These are phyloP conservation scores for Aureobasidium sp. DNA, from an alignment of 2,329 filamentous ascomycete species.

Conservation along the genomic window DNA sequence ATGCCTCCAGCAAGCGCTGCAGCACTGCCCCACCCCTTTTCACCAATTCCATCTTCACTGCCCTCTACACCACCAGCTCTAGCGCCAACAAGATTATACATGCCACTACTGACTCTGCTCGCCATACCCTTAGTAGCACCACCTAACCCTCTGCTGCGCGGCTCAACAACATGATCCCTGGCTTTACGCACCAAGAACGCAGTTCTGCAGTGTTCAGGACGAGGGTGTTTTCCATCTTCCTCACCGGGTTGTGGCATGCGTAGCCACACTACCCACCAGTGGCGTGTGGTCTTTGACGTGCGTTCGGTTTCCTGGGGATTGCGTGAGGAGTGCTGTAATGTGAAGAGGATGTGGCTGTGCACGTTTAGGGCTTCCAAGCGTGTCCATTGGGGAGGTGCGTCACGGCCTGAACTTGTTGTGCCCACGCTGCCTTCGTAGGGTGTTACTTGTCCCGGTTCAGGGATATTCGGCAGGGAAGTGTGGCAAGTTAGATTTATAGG, in stretches of 20 bases:
- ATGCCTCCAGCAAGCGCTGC: slow-evolving; percentile 61
- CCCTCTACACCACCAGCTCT: slow-evolving; percentile 16
- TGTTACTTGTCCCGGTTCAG: slow-evolving; percentile 39
- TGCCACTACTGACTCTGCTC: slow-evolving; percentile 13
- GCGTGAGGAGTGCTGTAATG: slow-evolving; percentile 43
- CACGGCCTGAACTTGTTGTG: slow-evolving; percentile 13
- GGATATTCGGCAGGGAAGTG: slow-evolving; percentile 56
- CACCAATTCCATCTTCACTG: slow-evolving; percentile 25
- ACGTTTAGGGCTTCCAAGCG: slow-evolving; percentile 54
- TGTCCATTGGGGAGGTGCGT: slow-evolving; percentile 34
- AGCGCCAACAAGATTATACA: slow-evolving; percentile 17
- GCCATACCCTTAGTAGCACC: slow-evolving; percentile 23
- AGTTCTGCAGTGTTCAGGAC: slow-evolving; percentile 24
- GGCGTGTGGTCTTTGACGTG: slow-evolving; percentile 54
- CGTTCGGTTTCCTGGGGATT: slow-evolving; percentile 45
- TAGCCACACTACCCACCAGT: slow-evolving; percentile 62
- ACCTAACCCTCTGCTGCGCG: slow-evolving; percentile 9
- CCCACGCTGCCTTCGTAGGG: slow-evolving; percentile 28
- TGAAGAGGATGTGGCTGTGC: slow-evolving; percentile 51
- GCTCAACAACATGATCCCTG: slow-evolving; percentile 22
- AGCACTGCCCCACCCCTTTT: slow-evolving; percentile 44
- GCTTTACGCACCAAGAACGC: slow-evolving; percentile 36
- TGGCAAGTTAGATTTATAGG: slow-evolving; percentile 49
- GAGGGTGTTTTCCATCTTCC: neutral
- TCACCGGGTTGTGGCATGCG: slow-evolving; percentile 32